phyloP scores from a whole-genome alignment of 2,329 filamentous ascomycete species.

The Ampelomyces quisqualis region DNA sequence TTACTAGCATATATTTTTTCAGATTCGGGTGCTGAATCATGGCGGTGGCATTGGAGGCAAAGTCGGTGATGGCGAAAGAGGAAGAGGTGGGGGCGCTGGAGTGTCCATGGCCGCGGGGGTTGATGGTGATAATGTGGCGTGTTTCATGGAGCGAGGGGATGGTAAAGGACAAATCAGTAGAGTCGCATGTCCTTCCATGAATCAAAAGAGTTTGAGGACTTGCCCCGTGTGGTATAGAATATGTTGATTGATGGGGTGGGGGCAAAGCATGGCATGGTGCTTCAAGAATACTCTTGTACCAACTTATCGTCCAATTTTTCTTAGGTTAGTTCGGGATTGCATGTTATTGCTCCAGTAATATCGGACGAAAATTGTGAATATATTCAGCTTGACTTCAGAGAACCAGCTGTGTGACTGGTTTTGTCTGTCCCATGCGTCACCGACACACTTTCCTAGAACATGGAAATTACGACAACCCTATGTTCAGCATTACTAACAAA shows the following conservation, averaged over 20 bases:
- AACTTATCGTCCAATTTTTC: too few species aligned
- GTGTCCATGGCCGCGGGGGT: conserved; percentile 20
- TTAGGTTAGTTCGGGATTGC: too few species aligned
- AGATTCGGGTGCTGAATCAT: conserved; percentile 12
- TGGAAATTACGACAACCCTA: too few species aligned
- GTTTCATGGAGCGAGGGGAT: conserved; percentile 16
- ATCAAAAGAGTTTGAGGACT: conserved; percentile 16
- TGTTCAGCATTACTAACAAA: too few species aligned
- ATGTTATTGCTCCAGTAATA: too few species aligned
- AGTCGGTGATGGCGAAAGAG: conserved; percentile 8
- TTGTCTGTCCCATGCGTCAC: too few species aligned
- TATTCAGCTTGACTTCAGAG: too few species aligned
- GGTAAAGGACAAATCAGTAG: conserved; percentile 19
- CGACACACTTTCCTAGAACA: too few species aligned
- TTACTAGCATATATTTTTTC: conserved; percentile 8
- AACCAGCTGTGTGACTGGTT: too few species aligned
- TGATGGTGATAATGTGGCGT: conserved; percentile 16
- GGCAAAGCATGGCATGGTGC: conserved; percentile 19
- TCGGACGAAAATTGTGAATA: too few species aligned
- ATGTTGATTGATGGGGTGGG: conserved; percentile 9
- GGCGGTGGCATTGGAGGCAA: conserved; percentile 9
- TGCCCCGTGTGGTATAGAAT: conserved; percentile 20
- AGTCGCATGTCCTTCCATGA: conserved; percentile 21
- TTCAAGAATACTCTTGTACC: too few species aligned
- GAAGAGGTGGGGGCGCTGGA: conserved; percentile 11